Conservation (phyloP, 208 protist species). For the Acanthamoeba rhysodes region DNA sequence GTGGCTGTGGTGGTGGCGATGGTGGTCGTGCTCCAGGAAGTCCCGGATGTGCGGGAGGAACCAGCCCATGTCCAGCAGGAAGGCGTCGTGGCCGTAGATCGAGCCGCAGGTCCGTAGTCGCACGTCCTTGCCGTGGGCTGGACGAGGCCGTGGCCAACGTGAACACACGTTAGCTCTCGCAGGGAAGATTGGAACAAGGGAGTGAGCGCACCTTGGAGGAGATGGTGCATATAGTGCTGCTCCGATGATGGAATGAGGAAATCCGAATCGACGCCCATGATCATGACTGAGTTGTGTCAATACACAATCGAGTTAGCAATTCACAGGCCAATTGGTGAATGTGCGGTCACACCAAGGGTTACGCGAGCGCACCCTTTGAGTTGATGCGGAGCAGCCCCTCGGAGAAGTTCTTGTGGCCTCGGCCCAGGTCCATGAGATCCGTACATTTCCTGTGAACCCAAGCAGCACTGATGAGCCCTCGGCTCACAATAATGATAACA, state of each 20-base stretch:
- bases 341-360: neutral
- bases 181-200: neutral
- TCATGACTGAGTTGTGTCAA: constrained; percentile 1
- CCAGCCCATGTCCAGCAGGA: constrained; percentile 57
- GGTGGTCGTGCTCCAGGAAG: constrained; percentile 12
- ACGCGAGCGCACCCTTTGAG: neutral
- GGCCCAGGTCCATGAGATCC: constrained; percentile 68
- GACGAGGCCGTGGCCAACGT: neutral
- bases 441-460: constrained; percentile 16
- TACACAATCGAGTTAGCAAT: too few species aligned
- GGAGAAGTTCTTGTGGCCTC: constrained; percentile 53
- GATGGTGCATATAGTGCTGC: constrained; percentile 51
- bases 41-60: constrained; percentile 53
- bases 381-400: constrained; percentile 63
- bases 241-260: constrained; percentile 57
- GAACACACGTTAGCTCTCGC: neutral
- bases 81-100: constrained; percentile 73
- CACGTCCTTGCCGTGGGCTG: constrained; percentile 67
- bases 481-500: neutral
- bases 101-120: neutral
- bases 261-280: constrained; percentile 63
- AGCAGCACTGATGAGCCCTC: too few species aligned
- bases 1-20: neutral
- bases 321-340: neutral
- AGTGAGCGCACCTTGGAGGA: constrained; percentile 57